Conservation (phyloP, 441 rosid genomes). For the Cnidoscolus chayamansa region DNA sequence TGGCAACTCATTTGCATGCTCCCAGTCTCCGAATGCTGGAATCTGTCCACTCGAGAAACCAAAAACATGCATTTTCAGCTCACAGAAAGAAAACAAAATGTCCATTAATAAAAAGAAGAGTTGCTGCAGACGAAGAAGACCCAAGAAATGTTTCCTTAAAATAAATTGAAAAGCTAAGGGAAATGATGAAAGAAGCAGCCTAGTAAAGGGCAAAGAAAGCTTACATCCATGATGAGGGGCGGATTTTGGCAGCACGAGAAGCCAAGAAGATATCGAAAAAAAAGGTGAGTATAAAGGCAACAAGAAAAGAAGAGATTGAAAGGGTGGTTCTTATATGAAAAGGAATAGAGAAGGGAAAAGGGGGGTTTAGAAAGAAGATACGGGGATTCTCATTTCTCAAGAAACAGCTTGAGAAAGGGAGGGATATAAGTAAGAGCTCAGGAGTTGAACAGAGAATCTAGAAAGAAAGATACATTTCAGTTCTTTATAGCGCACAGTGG, state of each 20-base stretch:
- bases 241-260: not conserved
- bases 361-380: not conserved
- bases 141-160: too few relatives aligned
- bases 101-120: not conserved
- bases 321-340: not conserved
- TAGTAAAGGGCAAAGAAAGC: conserved; percentile 10
- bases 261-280: not conserved
- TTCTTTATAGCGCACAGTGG: conserved; percentile 22
- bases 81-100: not conserved
- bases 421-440: conserved; percentile 20
- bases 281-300: not conserved
- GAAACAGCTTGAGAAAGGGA: not conserved
- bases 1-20: conserved; percentile 67
- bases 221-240: conserved; percentile 38
- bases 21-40: conserved; percentile 93
- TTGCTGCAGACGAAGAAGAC: too few relatives aligned
- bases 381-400: conserved; percentile 17
- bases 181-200: not conserved
- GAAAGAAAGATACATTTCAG: conserved; percentile 26
- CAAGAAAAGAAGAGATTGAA: not conserved
- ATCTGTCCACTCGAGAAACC: conserved; percentile 38
- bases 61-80: not conserved
- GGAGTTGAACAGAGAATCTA: conserved; percentile 33
- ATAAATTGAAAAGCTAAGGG: too few relatives aligned
- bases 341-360: not conserved